Percentiles rank a stretch among this genome's conserved stretches.
Conservation (phyloP, 2,329 filamentous ascomycete genomes). For the Cadophora sp. region DNA sequence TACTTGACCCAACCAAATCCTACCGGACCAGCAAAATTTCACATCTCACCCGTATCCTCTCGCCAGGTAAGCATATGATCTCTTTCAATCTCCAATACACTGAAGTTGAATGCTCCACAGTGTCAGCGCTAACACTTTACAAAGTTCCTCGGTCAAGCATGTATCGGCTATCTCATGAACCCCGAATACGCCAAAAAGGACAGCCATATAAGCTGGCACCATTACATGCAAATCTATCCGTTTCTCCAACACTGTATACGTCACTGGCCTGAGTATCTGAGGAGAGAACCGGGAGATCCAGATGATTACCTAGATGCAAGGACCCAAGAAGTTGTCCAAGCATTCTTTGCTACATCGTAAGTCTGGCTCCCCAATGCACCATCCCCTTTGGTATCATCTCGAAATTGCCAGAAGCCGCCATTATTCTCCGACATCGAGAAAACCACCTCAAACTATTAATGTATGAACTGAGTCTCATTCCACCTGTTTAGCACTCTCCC, state of each 20-base stretch:
- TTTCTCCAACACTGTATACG: conserved; percentile 29
- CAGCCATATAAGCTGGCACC: background rate
- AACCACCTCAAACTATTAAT: background rate
- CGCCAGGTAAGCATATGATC: conserved; percentile 11
- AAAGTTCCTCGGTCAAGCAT: conserved; percentile 30
- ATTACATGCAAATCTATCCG: conserved; percentile 13
- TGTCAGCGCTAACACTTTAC: background rate
- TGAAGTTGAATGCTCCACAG: background rate
- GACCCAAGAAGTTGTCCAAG: conserved; percentile 27
- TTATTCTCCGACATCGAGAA: too few species aligned
- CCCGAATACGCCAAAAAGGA: conserved; percentile 25
- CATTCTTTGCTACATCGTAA: conserved; percentile 32
- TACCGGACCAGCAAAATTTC: conserved; percentile 22
- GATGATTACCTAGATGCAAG: conserved; percentile 22
- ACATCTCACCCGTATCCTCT: conserved; percentile 28
- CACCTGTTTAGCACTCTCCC: conserved; percentile 14
- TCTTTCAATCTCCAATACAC: background rate
- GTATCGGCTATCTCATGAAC: conserved; percentile 33
- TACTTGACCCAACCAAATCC: conserved; percentile 31
- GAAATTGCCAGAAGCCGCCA: too few species aligned
- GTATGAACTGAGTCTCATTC: background rate
- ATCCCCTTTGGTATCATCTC: too few species aligned
- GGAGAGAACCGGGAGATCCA: background rate
- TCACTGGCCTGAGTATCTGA: conserved; percentile 21
- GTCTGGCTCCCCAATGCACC: background rate